phyloP scores from a whole-genome alignment of 257 asterid genomes.

The Solanum ossicruentum region DNA sequence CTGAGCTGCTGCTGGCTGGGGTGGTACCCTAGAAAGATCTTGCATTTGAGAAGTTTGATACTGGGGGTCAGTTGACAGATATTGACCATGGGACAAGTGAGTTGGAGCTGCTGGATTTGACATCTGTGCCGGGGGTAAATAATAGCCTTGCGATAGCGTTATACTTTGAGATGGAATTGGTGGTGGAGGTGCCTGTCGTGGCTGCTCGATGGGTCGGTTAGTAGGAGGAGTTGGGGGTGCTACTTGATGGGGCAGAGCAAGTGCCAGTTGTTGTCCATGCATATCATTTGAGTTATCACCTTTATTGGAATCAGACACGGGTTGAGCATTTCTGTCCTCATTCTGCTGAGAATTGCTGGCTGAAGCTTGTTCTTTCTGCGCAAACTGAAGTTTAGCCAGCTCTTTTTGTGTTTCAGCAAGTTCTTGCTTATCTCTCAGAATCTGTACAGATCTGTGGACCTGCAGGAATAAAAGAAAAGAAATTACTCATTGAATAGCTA shows the following conservation, averaged over 20 bases:
- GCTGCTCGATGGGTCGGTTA: conserved; percentile 35
- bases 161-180: conserved; percentile 49
- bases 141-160: conserved; percentile 40
- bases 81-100: conserved; percentile 50
- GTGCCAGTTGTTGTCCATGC: conserved; percentile 65
- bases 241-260: conserved; percentile 79
- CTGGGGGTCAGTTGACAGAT: conserved; percentile 33
- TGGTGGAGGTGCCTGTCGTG: conserved; percentile 46
- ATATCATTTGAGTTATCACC: conserved; percentile 36
- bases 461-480: neutral
- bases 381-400: conserved; percentile 10
- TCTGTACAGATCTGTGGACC: conserved; percentile 11
- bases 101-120: conserved; percentile 20
- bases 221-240: conserved; percentile 37
- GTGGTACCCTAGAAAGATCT: conserved; percentile 34
- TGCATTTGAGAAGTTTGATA: conserved; percentile 40
- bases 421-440: conserved; percentile 10
- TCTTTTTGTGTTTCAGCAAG: conserved; percentile 12
- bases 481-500: neutral
- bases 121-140: conserved; percentile 45
- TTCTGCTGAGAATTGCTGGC: conserved; percentile 8
- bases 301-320: conserved; percentile 37
- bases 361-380: neutral
- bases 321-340: conserved; percentile 3
- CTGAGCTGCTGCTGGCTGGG: conserved; percentile 49